phyloP scores from a whole-genome alignment of 139 green algal species.

The Coelastrella sp. region DNA sequence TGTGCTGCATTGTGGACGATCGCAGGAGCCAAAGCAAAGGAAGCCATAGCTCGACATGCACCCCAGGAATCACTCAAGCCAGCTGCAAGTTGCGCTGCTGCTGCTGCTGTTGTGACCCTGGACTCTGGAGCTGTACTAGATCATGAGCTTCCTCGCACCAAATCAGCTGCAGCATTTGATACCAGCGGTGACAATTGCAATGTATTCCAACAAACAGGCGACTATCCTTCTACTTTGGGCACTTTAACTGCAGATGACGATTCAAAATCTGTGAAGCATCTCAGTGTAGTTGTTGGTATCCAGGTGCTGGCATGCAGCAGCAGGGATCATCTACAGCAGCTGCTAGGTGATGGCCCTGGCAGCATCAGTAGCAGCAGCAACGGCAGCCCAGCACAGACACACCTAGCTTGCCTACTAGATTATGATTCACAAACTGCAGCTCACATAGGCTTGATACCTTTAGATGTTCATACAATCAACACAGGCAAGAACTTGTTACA shows the following conservation, averaged over 20 bases:
- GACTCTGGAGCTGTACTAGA: neutral
- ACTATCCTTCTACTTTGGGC: neutral
- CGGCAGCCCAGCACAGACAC: neutral
- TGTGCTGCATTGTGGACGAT: neutral
- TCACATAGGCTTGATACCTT: neutral
- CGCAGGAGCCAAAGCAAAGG: neutral
- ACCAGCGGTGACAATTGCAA: no score
- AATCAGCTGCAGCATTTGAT: neutral
- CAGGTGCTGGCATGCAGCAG: neutral
- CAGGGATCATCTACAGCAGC: constrained; percentile 12
- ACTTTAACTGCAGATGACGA: neutral
- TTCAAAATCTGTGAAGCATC: neutral
- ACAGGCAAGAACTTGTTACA: neutral
- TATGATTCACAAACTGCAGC: constrained; percentile 1
- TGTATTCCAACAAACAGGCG: no score
- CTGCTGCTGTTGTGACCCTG: no score
- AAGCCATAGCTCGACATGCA: neutral
- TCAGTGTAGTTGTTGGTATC: constrained; percentile 6
- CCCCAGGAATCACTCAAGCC: neutral
- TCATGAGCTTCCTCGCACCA: neutral
- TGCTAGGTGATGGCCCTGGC: neutral
- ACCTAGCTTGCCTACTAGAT: neutral
- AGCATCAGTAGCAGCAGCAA: neutral
- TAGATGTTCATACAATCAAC: neutral
- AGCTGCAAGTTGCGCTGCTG: no score